A percentile compares a stretch with the other conserved stretches of the same genome.
phyloP scores from a whole-genome alignment of 2,329 filamentous ascomycete genomes.

The Tolypocladium cylindrosporum region DNA sequence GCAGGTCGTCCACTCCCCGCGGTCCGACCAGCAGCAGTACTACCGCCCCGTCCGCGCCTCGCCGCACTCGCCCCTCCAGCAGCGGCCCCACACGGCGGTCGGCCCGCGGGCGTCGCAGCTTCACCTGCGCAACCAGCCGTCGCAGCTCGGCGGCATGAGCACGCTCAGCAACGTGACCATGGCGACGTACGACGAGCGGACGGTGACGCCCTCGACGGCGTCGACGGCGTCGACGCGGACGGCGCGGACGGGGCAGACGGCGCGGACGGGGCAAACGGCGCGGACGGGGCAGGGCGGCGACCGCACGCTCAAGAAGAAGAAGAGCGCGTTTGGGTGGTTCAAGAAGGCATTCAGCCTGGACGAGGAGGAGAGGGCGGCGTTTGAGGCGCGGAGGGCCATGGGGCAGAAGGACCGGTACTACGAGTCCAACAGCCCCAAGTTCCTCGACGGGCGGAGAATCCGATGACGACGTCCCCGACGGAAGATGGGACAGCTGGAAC shows the following conservation, averaged over 20 bases:
- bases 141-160: constrained; percentile 43
- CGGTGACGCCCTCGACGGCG: constrained; percentile 13
- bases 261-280: constrained; percentile 1
- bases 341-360: constrained; percentile 59
- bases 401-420: constrained; percentile 38
- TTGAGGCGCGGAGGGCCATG: constrained; percentile 43
- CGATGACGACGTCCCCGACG: constrained; percentile 9
- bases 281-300: constrained; percentile 13
- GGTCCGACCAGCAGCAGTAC: constrained; percentile 34
- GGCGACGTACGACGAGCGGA: constrained; percentile 30
- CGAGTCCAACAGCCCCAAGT: constrained; percentile 39
- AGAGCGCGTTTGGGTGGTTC: constrained; percentile 57
- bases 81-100: constrained; percentile 43
- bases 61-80: constrained; percentile 54
- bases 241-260: not conserved
- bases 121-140: constrained; percentile 38
- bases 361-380: constrained; percentile 51
- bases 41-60: constrained; percentile 54
- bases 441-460: constrained; percentile 45
- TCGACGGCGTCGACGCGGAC: constrained; percentile 15
- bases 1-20: constrained; percentile 19
- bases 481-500: not conserved
- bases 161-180: constrained; percentile 45
- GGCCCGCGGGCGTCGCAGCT: constrained; percentile 16
- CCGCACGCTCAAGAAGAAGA: constrained; percentile 52